phyloP scores from a whole-genome alignment of 75 land plant genomes.

The Pinus tabuliformis region DNA sequence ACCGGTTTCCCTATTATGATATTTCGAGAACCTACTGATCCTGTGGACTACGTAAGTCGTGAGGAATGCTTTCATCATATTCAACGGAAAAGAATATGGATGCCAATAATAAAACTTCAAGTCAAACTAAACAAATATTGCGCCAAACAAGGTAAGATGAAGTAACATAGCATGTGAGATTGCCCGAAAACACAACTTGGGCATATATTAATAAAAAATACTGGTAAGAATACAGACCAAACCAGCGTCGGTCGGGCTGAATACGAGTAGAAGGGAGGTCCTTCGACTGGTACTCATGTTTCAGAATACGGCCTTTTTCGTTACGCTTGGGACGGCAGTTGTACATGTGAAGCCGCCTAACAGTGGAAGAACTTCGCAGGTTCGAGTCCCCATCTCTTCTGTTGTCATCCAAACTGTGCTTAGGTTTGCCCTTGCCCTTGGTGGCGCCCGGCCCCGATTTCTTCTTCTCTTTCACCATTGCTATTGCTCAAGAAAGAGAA shows the following conservation, averaged over 20 bases:
- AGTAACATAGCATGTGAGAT: too few species aligned
- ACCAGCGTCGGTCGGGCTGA: conserved; percentile 96
- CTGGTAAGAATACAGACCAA: conserved; percentile 43
- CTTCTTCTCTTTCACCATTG: conserved; percentile 39
- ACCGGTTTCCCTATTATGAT: too few species aligned
- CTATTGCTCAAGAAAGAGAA: too few species aligned
- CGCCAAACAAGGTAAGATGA: neutral
- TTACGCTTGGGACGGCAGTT: conserved; percentile 77
- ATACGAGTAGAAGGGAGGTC: conserved; percentile 90
- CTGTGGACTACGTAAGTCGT: too few species aligned
- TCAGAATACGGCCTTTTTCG: conserved; percentile 53
- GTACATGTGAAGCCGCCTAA: conserved; percentile 96
- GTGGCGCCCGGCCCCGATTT: conserved; percentile 42
- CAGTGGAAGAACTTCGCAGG: conserved; percentile 79
- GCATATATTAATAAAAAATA: too few species aligned
- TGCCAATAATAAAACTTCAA: neutral
- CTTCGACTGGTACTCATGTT: conserved; percentile 74
- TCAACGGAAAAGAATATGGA: neutral
- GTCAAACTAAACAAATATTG: neutral
- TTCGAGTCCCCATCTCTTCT: conserved; percentile 42
- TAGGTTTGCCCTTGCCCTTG: conserved; percentile 82
- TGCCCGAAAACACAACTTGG: too few species aligned
- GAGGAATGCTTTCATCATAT: neutral
- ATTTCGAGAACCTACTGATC: too few species aligned
- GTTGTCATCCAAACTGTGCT: conserved; percentile 86